Base-by-base conservation (phyloP, 306 rosid genomes). In the Prunus kanzakura region DNA sequence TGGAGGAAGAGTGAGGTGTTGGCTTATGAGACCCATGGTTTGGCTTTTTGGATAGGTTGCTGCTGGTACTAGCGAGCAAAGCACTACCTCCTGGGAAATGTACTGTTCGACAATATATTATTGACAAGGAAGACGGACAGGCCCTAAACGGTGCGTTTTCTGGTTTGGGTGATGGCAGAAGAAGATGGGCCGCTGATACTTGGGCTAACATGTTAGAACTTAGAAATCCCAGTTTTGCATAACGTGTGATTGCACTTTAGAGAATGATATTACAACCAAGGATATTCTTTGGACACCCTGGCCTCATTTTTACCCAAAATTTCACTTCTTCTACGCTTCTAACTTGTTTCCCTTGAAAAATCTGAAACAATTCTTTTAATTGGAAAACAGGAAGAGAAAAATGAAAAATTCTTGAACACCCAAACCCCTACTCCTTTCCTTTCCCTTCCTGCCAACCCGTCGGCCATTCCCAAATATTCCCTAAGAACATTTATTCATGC, bases 21-120 rank as follows among this genome's bases (percentile, higher is more conserved):
- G 90, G 76, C 68, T 74, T 23, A 63, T 65, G 43, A 82, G 74
- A 67, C 88, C 73, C 91, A 92, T 85, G 71, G 73, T 56, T 64
- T 71, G 8, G 10, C 22, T n/a, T 46, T 76, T 43, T 35, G 77
- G 83, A 79, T 74, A 69, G 43, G 32, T 19, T 29, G 75, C 75
- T 7, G 12, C 71, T 55, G 56, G 1, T 51, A 51, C 10, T 1
- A 51, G 56, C 56, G 16, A 15, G 2, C 41, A 5, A 35, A 16
- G 6, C 27, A 9, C 61, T 0, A 9, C 22, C 27, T 56, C 13
- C 29, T 2, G 3, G 18, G 64, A 12, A 60, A 60, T 23, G 35
- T 47, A 3, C 51, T 9, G 51, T 47, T 47, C 51, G 51, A 47
- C 51, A 47, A 12, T 47, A 47, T 22, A 22, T 22, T 22, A 22